Conservation (phyloP, 1,284 basidiomycete genomes). For the Coniferiporia weirii region DNA sequence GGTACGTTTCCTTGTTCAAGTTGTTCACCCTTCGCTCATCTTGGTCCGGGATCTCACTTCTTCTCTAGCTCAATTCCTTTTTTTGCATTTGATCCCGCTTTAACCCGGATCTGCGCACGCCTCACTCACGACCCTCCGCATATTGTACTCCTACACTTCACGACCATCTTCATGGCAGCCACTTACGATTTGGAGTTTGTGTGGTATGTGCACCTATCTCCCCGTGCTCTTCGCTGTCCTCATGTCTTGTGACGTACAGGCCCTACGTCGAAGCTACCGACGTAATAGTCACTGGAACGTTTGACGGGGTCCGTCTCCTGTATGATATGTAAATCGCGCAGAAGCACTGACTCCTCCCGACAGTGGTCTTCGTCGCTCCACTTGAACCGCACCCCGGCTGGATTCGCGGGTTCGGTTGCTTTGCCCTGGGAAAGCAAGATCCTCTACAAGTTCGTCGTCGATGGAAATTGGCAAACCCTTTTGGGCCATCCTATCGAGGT, state of each 20-base stretch:
- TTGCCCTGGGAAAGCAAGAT: constrained; percentile 64
- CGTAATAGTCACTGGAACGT: constrained; percentile 70
- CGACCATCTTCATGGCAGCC: constrained; percentile 18
- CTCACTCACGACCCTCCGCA: constrained; percentile 6
- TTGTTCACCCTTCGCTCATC: no score
- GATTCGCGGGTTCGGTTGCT: constrained; percentile 50
- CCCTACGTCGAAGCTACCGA: constrained; percentile 49
- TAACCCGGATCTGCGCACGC: neutral
- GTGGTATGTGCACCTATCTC: constrained; percentile 16
- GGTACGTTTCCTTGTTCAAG: neutral
- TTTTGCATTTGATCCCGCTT: neutral
- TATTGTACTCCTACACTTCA: neutral
- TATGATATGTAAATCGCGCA: neutral
- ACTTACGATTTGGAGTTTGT: constrained; percentile 18
- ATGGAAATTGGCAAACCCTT: constrained; percentile 60
- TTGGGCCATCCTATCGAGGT: constrained; percentile 54
- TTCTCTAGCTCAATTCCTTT: neutral
- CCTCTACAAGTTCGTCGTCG: constrained; percentile 75
- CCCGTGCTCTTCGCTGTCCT: neutral
- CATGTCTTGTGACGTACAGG: constrained; percentile 32
- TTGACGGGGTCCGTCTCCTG: constrained; percentile 58
- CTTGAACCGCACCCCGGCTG: constrained; percentile 46
- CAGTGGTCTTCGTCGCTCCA: constrained; percentile 64
- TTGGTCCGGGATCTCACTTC: neutral
- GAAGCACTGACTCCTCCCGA: constrained; percentile 14